Evolutionary conservation across 1,139 yeast species (phyloP), one percentile per base, ranked within the genome.

Genomic region (Blastobotrys serpentis): DNA sequence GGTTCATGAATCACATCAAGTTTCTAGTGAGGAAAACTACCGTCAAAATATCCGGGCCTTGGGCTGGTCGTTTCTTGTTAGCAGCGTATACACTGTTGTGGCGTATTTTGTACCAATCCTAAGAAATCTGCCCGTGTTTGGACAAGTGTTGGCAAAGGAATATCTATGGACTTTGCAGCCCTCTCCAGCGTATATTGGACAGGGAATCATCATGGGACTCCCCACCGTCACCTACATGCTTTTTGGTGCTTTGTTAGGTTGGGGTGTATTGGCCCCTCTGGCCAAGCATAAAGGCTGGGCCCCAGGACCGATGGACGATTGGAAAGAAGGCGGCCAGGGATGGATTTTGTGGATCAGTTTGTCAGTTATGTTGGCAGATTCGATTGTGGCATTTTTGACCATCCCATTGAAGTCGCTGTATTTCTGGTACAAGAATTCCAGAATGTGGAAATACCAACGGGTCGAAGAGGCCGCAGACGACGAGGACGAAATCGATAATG

Each of bases 281-380:
- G 82, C 95, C 1, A 76, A 84, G 52, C 58, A 71, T 50, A 64
- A 70, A 55, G 84, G 81, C 1, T 92, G 98, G 98, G 94, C 95
- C 0, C 84, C 92, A 0, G 97, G 96, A 0, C 84, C 81, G 2
- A 81, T 87, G 3, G 90, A 86, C 59, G 96, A 89, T 66, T 92
- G 97, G 96, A 83, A 86, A 57, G 75, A 79, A 21, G 98, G 98
- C 1, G 86, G 90, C 1, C 97, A 92, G 63, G 98, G 98, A 11
- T 92, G 98, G 98, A 87, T 92, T 49, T 73, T 92, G 62, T 92
- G 98, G 98, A 74, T 89, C 52, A 84, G 95, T 65, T 76, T 92
- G 58, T 83, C 96, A 30, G 89, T 89, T 36, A 92, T 92, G 98
- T 86, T 92, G 21, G 84, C 88, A 46, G 98, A 92, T 64, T 86